Evolutionary conservation across 179 eudicot genomes (phyloP), one percentile per base, ranked within the genome.

Genomic region (Nepenthes alata): DNA sequence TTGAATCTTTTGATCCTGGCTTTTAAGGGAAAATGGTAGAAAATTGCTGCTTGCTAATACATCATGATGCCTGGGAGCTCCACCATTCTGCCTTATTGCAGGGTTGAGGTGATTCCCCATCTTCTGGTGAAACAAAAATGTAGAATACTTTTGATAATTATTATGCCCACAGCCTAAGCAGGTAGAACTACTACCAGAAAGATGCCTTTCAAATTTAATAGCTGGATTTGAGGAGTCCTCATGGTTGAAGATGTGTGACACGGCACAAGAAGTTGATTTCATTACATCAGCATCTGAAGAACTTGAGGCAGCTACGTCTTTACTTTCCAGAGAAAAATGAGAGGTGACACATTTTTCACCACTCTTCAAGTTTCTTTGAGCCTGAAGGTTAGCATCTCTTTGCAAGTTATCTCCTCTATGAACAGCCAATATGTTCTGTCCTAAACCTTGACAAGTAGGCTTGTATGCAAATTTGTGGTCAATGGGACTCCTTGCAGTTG

Each of bases 141-240:
- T 66, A 44, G 83, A 75, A 64, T 57, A 61, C 59, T 63, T 65
- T 9, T 60, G 65, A 64, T 67, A 59, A 63, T 79, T 69, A 45
- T 68, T 16, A 25, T 54, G 55, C 3, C 78, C 78, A 50, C 66
- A 70, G 47, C 53, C 75, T 8, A 77, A 50, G 37, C 68, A 59
- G 2, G 76, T 70, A 72, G 62, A 53, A 69, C 67, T 74, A 65
- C 60, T 64, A 48, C 71, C 71, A 7, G 81, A 61, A 47, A 81
- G 62, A 45, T 70, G 70, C 37, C 64, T 66, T 56, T 59, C 60
- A 52, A 73, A 56, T 41, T 60, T 58, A 52, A 60, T 69, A 37
- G 59, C 54, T 11, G 74, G 67, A 57, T 53, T 70, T 38, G 71
- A 69, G 54, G 69, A 37, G 66, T 71, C 76, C 41, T 69, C 73